phyloP scores from a whole-genome alignment of 2,329 filamentous ascomycete genomes.

The Aspergillus hiratsukae region DNA sequence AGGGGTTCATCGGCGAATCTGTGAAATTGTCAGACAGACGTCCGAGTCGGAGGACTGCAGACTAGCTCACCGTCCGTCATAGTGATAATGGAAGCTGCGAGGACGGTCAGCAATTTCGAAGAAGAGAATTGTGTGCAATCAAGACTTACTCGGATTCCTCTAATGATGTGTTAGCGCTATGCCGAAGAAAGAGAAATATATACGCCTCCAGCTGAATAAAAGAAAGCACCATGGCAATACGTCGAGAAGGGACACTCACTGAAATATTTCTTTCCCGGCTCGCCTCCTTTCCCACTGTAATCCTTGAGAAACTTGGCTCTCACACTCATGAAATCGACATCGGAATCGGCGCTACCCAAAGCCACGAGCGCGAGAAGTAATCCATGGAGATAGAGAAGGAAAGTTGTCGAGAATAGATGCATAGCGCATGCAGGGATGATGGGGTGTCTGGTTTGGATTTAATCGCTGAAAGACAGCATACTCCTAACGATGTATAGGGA shows the following conservation, averaged over 20 bases:
- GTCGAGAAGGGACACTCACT: conserved; percentile 29
- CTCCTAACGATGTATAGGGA: conserved; percentile 1
- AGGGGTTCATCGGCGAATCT: conserved; percentile 48
- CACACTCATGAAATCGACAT: conserved; percentile 44
- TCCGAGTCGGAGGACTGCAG: background rate
- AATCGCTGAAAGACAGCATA: conserved; percentile 4
- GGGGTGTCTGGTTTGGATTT: background rate
- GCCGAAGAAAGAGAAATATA: conserved; percentile 2
- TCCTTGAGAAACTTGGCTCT: conserved; percentile 37
- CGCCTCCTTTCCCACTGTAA: conserved; percentile 35
- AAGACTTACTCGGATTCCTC: conserved; percentile 43
- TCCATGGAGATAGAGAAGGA: conserved; percentile 16
- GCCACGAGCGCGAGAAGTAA: conserved; percentile 13
- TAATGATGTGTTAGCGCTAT: conserved; percentile 13
- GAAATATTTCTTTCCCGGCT: conserved; percentile 48
- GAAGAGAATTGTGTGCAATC: background rate
- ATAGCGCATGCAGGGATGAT: conserved; percentile 11
- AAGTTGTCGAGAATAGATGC: conserved; percentile 14
- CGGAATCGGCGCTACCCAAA: conserved; percentile 25
- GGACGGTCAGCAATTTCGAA: background rate
- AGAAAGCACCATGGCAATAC: conserved; percentile 7
- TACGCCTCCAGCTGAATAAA: background rate
- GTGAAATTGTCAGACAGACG: conserved; percentile 11
- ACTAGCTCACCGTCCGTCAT: conserved; percentile 46
- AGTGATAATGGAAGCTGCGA: conserved; percentile 50